Evolutionary conservation across 208 protist genomes (phyloP).

Genomic region (Wallacemonas rigidus): DNA sequence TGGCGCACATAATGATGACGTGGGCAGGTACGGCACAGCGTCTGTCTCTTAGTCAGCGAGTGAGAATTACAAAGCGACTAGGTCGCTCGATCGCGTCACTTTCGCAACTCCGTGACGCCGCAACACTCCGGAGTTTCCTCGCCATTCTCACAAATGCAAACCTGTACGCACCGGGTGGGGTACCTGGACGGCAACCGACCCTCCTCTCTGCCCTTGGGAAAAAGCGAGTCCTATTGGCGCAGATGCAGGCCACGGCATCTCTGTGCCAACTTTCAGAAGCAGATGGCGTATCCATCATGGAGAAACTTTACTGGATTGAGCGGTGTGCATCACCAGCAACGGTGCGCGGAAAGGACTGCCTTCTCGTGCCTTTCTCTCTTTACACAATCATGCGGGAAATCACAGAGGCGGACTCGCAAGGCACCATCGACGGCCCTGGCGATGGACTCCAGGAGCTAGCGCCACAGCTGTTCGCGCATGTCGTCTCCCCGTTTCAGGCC

Average conservation of each 20-base stretch:
- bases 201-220: neutral
- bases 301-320: conserved; percentile 30
- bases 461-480: conserved; percentile 18
- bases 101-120: neutral
- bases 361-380: conserved; percentile 25
- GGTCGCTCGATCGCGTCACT: conserved; percentile 1
- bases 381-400: conserved; percentile 20
- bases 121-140: conserved; percentile 7
- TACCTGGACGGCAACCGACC: neutral
- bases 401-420: conserved; percentile 2
- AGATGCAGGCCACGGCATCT: conserved; percentile 8
- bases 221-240: neutral
- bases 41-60: conserved; percentile 4
- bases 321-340: conserved; percentile 13
- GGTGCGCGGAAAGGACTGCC: neutral
- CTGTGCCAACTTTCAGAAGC: conserved; percentile 17
- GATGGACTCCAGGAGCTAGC: conserved; percentile 15
- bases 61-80: neutral
- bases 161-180: neutral
- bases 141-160: conserved; percentile 1
- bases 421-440: neutral
- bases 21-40: neutral
- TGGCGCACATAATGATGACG: conserved; percentile 3
- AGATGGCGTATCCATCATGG: conserved; percentile 25
- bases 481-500: conserved; percentile 30